phyloP scores from a whole-genome alignment of 78 protist genomes.

The Polysphondylium violaceum region DNA sequence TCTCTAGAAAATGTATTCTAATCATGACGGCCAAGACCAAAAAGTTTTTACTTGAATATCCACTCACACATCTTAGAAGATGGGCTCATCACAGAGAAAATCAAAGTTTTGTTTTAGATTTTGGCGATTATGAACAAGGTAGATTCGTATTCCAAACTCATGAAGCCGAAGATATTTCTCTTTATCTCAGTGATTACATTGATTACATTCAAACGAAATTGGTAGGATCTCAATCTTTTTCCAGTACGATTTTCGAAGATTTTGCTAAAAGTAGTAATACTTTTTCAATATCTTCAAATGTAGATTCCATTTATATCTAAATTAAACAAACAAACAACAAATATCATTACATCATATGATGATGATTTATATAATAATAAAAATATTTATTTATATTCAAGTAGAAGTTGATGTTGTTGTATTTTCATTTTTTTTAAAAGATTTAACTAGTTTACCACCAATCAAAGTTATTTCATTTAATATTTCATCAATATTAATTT shows the following conservation, averaged over 20 bases:
- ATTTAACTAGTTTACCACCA: constrained; percentile 52
- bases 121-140: constrained; percentile 79
- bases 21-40: constrained; percentile 67
- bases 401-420: no score
- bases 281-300: no score
- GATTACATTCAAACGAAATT: constrained; percentile 80
- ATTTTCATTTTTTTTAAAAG: constrained; percentile 17
- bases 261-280: no score
- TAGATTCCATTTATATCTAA: no score
- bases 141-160: constrained; percentile 53
- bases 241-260: constrained; percentile 1
- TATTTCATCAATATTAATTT: constrained; percentile 22
- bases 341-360: no score
- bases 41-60: constrained; percentile 66
- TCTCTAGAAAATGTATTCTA: constrained; percentile 72
- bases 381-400: no score
- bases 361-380: no score
- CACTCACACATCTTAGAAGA: constrained; percentile 54
- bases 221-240: constrained; percentile 69
- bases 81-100: constrained; percentile 50
- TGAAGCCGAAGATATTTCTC: constrained; percentile 64
- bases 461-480: constrained; percentile 28
- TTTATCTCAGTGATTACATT: constrained; percentile 72
- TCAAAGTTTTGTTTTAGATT: constrained; percentile 59
- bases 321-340: no score